Evolutionary conservation across 2,329 filamentous ascomycete genomes (phyloP), one percentile per base, ranked within the genome.

Genomic region (Cytospora leucostoma): DNA sequence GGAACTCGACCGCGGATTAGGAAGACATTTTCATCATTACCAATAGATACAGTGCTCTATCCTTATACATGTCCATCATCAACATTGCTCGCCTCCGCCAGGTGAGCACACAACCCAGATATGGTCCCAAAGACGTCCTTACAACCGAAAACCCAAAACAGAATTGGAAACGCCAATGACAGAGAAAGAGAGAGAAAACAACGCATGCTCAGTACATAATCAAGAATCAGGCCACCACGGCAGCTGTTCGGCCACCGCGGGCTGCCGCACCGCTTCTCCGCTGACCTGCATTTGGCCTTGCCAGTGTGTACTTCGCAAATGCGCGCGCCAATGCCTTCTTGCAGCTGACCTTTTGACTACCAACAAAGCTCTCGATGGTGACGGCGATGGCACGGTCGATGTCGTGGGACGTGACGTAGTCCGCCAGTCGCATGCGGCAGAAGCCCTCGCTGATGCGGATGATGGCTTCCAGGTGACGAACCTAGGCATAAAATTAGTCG

Each of bases 381-480:
- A 99, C 95, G 15, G 93, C 92, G 72, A 99, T 99, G 63, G 95
- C 95, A 51, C 95, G 92, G 77, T 99, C 95, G 70, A 99, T 97
- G 73, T 99, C 95, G 65, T 90, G 86, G 1, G 90, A 79, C 7
- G 90, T 89, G 77, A 94, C 97, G 80, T 97, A 98, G 69, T 99
- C 95, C 0, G 91, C 95, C n/a, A 99, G 82, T 15, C 95, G 90
- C 95, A 99, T 99, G 73, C 96, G 94, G 77, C 91, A 96, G 79
- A 99, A 99, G 0, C 93, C 80, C 76, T 99, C 95, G 63, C 88
- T 89, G 72, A 96, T 96, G 73, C 95, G 92, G 80, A 99, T 96
- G 72, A 98, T 97, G 67, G 94, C 94, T 83, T 99, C 95, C 38
- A 99, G 82, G 79, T 99, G 95, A 81, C 95, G 93, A 68, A 97